phyloP scores from a whole-genome alignment of 2,329 filamentous ascomycete species.

The Arthrobotrys conoides region DNA sequence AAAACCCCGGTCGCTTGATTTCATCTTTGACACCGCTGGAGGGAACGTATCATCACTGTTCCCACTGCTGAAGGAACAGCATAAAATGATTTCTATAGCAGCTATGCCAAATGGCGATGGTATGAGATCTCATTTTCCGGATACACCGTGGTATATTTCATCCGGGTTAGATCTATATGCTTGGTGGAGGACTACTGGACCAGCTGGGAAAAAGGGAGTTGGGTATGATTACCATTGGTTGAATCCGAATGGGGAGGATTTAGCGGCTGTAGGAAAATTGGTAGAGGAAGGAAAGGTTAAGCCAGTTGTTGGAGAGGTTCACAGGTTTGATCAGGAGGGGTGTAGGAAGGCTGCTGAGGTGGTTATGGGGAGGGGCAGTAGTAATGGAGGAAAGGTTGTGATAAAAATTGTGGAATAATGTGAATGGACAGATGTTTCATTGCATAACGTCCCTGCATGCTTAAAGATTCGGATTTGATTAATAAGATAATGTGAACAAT shows the following conservation, averaged over 20 bases:
- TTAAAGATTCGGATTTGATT: not conserved
- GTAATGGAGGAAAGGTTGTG: slow-evolving; percentile 53
- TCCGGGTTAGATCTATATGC: slow-evolving; percentile 38
- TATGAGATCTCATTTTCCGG: slow-evolving; percentile 20
- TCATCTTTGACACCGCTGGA: slow-evolving; percentile 50
- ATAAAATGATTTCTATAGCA: slow-evolving; percentile 48
- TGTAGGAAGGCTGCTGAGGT: slow-evolving; percentile 49
- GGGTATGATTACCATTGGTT: slow-evolving; percentile 39
- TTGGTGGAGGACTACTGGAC: slow-evolving; percentile 30
- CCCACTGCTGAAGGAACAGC: slow-evolving; percentile 43
- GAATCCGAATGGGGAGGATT: slow-evolving; percentile 47
- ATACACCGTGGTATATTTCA: slow-evolving; percentile 46
- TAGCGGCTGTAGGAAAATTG: slow-evolving; percentile 25
- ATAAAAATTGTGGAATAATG: slow-evolving; percentile 35
- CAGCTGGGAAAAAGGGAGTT: slow-evolving; percentile 32
- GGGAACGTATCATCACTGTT: slow-evolving; percentile 33
- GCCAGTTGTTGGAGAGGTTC: slow-evolving; percentile 49
- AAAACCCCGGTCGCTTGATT: slow-evolving; percentile 45
- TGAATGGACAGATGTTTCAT: not conserved
- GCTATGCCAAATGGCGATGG: slow-evolving; percentile 36
- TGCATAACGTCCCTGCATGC: too few relatives aligned
- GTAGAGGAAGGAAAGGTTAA: slow-evolving; percentile 54
- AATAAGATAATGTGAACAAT: too few relatives aligned
- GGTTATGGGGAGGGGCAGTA: slow-evolving; percentile 50
- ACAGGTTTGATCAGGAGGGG: slow-evolving; percentile 35